Evolutionary conservation across 768 basidiomycete genomes (phyloP).

Genomic region (Leucocoprinus leucothites): DNA sequence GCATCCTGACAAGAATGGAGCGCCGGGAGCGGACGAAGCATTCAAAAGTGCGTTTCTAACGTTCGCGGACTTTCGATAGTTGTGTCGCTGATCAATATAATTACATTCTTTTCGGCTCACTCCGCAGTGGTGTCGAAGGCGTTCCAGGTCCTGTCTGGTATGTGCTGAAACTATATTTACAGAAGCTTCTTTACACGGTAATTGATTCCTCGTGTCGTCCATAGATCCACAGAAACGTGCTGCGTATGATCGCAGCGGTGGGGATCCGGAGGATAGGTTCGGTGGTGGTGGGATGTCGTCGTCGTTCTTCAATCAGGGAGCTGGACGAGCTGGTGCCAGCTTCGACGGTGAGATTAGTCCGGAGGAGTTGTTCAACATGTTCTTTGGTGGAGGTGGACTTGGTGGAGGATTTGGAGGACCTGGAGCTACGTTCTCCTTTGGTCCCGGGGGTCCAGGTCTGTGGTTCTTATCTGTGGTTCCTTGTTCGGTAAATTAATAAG

Average conservation of each 20-base stretch:
- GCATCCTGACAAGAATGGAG: slow-evolving; percentile 93
- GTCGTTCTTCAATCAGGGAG: slow-evolving; percentile 7
- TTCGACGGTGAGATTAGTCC: slow-evolving; percentile 89
- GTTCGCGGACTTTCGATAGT: slow-evolving; percentile 1
- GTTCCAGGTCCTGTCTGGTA: slow-evolving; percentile 90
- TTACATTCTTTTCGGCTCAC: slow-evolving; percentile 5
- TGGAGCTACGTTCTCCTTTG: slow-evolving; percentile 32
- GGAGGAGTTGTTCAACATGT: slow-evolving; percentile 98
- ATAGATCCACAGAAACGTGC: slow-evolving; percentile 86
- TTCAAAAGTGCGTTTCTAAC: slow-evolving; percentile 76
- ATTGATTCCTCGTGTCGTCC: neutral
- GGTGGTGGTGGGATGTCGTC: slow-evolving; percentile 61
- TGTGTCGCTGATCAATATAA: slow-evolving; percentile 8
- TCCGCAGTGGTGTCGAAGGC: slow-evolving; percentile 92
- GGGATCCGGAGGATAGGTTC: slow-evolving; percentile 85
- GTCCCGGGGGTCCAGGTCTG: slow-evolving; percentile 32
- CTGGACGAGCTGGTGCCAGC: slow-evolving; percentile 23
- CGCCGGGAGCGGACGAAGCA: slow-evolving; percentile 97
- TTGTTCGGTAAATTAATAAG: neutral
- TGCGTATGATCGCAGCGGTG: slow-evolving; percentile 79
- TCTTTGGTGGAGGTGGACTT: slow-evolving; percentile 76
- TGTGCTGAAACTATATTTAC: slow-evolving; percentile 8
- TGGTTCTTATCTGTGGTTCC: slow-evolving; percentile 4
- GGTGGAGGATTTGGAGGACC: slow-evolving; percentile 39
- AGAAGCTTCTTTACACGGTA: neutral